A percentile compares a stretch with the other conserved stretches of the same genome.
Conservation (phyloP, 768 basidiomycete genomes). For the Tephrocybe sp. region DNA sequence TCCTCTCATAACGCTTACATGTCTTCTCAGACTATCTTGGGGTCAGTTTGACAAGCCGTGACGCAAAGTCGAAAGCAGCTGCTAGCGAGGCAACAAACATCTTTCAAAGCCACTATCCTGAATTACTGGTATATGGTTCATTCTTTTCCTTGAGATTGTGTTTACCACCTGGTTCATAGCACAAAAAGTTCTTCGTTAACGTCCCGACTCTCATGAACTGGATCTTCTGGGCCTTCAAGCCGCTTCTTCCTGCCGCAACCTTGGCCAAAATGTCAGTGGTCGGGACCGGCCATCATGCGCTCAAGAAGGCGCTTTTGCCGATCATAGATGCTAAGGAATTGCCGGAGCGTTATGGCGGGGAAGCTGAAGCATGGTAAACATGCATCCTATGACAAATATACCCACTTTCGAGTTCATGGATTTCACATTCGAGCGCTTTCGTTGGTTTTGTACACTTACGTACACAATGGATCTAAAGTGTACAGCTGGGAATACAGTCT, state of each 20-base stretch:
- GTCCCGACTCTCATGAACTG: slow-evolving; percentile 75
- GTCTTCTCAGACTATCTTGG: slow-evolving; percentile 67
- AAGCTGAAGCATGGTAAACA: slow-evolving; percentile 50
- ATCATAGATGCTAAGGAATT: slow-evolving; percentile 57
- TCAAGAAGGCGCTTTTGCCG: slow-evolving; percentile 60
- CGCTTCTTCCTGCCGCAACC: slow-evolving; percentile 70
- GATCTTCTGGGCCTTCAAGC: slow-evolving; percentile 85
- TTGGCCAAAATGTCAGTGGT: slow-evolving; percentile 81
- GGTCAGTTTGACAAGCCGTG: slow-evolving; percentile 61
- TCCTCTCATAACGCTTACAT: not conserved
- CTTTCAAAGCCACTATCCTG: slow-evolving; percentile 78
- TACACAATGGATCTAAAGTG: too few relatives aligned
- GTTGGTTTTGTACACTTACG: too few relatives aligned
- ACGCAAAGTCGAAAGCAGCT: slow-evolving; percentile 75
- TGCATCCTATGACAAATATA: not conserved
- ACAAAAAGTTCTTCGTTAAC: slow-evolving; percentile 80
- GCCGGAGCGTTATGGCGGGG: slow-evolving; percentile 72
- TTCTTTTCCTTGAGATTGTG: not conserved
- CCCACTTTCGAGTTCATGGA: not conserved
- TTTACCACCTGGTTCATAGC: slow-evolving; percentile 32
- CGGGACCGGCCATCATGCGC: slow-evolving; percentile 57
- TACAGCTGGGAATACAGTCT: too few relatives aligned
- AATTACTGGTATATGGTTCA: slow-evolving; percentile 57
- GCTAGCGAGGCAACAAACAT: slow-evolving; percentile 73
- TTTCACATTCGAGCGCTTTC: too few relatives aligned